phyloP scores from a whole-genome alignment of 1,284 basidiomycete species.

The Lignosus rhinocerotis region DNA sequence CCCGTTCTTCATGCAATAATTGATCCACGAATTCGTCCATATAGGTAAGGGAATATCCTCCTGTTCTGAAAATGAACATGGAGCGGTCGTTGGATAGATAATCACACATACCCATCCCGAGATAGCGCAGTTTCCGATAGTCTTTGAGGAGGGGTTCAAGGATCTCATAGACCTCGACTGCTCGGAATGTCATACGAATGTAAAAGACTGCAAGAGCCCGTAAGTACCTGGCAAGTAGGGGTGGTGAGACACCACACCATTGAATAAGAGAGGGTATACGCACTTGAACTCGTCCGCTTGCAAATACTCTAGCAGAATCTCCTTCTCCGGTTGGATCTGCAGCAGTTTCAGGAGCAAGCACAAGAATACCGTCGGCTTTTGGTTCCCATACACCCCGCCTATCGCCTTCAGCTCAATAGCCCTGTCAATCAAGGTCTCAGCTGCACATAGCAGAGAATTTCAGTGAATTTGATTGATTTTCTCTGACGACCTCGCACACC shows the following conservation, averaged over 20 bases:
- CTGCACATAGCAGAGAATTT: constrained; percentile 40
- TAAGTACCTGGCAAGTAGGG: constrained; percentile 67
- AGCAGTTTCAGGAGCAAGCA: constrained; percentile 92
- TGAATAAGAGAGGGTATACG: constrained; percentile 33
- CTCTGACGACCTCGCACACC: constrained; percentile 11
- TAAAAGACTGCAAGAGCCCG: constrained; percentile 94
- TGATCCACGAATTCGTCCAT: constrained; percentile 94
- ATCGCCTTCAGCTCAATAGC: constrained; percentile 82
- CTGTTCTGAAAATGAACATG: constrained; percentile 38
- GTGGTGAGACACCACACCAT: not conserved
- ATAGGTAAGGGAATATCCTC: constrained; percentile 79
- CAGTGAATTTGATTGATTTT: not conserved
- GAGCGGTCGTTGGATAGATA: not conserved
- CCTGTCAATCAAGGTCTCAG: constrained; percentile 92
- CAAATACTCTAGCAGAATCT: constrained; percentile 94
- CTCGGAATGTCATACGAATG: constrained; percentile 89
- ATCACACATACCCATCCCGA: constrained; percentile 68
- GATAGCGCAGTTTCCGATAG: constrained; percentile 85
- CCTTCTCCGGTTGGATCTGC: constrained; percentile 96
- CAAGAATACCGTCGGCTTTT: constrained; percentile 89
- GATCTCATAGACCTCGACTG: constrained; percentile 89
- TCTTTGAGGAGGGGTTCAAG: constrained; percentile 95
- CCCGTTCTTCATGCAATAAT: constrained; percentile 86
- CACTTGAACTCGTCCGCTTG: constrained; percentile 98
- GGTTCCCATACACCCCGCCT: constrained; percentile 93